Evolutionary conservation across 1,284 basidiomycete genomes (phyloP), one percentile per base, ranked within the genome.

Genomic region (Psilocybe mexicana): DNA sequence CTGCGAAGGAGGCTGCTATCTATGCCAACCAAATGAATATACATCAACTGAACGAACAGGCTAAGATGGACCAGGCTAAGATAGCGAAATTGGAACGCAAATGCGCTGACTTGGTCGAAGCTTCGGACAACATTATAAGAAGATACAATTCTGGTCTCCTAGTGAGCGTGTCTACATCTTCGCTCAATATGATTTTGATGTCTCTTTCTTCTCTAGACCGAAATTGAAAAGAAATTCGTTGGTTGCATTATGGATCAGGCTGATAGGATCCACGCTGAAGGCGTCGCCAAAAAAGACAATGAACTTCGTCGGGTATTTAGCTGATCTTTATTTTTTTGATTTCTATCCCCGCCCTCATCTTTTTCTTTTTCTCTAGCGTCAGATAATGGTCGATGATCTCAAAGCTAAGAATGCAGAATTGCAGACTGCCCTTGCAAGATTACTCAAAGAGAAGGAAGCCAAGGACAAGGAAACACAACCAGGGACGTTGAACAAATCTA

Each of bases 251-350:
- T 79, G 60, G 70, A 70, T 45, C 68, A 76, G 47, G 72, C 77
- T 6, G 72, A 76, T 53, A 70, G 74, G 11, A 67, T 78, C 33
- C 76, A 83, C 61, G 82, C 83, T 62, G 74, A 80, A 50, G 77
- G 79, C 24, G 70, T 78, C 28, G 74, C 83, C 23, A 74, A 70
- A 40, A 85, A 83, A 65, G 73, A 73, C 48, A 81, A 84, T 61
- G 81, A 84, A 54, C 74, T 85, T 30, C 78, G 78, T 59, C 69
- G 76, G 61, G 83, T 83, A 60, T 35, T 42, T 6, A 18, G 18
- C 18, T 18, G 18, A 2, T 12, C 42, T 49, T 40, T 2, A 30
- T 24, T 38, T 40, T 25, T 33, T n/a, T 36, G 30, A 8, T 6
- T 33, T 8, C 30, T 33, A 36, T 28, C 10, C 12, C 38, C 8